Conservation (phyloP, 805 yeast species). For the Zygosaccharomyces pseudorouxii region DNA sequence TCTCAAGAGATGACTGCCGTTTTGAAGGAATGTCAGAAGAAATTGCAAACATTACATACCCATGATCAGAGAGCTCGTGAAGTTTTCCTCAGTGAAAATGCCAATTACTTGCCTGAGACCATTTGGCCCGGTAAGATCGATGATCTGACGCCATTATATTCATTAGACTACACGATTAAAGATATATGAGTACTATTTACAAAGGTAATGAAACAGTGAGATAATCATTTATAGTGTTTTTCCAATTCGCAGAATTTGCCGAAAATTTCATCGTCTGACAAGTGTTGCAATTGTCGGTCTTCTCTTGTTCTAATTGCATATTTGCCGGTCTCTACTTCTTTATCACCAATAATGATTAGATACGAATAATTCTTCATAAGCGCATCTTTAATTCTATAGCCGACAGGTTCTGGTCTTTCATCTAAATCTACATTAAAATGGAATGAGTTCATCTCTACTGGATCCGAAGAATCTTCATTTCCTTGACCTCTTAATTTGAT, state of each 20-base stretch:
- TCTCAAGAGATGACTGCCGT: conserved; percentile 40
- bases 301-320: conserved; percentile 61
- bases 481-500: conserved; percentile 45
- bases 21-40: conserved; percentile 40
- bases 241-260: conserved; percentile 53
- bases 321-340: conserved; percentile 57
- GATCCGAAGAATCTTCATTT: conserved; percentile 30
- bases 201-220: neutral
- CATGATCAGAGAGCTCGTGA: conserved; percentile 44
- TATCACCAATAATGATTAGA: conserved; percentile 82
- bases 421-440: conserved; percentile 76
- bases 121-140: conserved; percentile 45
- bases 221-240: conserved; percentile 38
- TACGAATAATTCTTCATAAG: conserved; percentile 68
- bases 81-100: conserved; percentile 44
- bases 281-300: conserved; percentile 41
- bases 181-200: conserved; percentile 14
- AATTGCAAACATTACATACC: conserved; percentile 37
- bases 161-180: conserved; percentile 22
- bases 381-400: conserved; percentile 76
- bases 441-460: conserved; percentile 54
- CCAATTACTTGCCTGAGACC: conserved; percentile 53
- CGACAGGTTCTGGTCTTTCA: conserved; percentile 69
- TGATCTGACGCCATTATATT: conserved; percentile 28
- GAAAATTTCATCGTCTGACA: conserved; percentile 49